Evolutionary conservation across 1,139 yeast genomes (phyloP).

Genomic region (Geotrichum klebahnii): DNA sequence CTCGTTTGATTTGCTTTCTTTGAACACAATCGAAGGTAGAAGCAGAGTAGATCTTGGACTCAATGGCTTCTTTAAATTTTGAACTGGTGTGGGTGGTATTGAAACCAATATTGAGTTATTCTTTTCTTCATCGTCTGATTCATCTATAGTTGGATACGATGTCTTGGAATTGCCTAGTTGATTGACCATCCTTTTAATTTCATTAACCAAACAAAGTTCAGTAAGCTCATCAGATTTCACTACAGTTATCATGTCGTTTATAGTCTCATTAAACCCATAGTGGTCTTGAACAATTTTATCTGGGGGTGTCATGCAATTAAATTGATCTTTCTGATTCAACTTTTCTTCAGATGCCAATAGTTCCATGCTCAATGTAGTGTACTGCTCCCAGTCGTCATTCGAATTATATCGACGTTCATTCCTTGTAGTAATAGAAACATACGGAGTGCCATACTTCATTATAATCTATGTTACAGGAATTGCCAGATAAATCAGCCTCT

Average conservation of each 20-base stretch:
- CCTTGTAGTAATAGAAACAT: not conserved
- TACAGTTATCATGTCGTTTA: not conserved
- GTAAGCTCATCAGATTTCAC: not conserved
- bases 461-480: not conserved
- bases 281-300: not conserved
- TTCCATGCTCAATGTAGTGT: not conserved
- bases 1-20: not conserved
- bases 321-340: not conserved
- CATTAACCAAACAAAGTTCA: slow-evolving; percentile 1
- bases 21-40: not conserved
- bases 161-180: slow-evolving; percentile 1
- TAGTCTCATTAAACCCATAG: not conserved
- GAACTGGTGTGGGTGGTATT: not conserved
- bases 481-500: too few species aligned
- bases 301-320: slow-evolving; percentile 7
- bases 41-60: not conserved
- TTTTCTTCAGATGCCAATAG: not conserved
- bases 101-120: not conserved
- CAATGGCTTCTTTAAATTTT: not conserved
- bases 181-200: not conserved
- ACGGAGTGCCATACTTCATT: not conserved
- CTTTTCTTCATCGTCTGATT: slow-evolving; percentile 2
- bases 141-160: not conserved
- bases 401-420: not conserved
- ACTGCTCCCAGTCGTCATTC: not conserved